A percentile compares a stretch with the other conserved stretches of the same genome.
Conservation (phyloP, 1,139 yeast species). For the Lodderomyces metapsilosis region DNA sequence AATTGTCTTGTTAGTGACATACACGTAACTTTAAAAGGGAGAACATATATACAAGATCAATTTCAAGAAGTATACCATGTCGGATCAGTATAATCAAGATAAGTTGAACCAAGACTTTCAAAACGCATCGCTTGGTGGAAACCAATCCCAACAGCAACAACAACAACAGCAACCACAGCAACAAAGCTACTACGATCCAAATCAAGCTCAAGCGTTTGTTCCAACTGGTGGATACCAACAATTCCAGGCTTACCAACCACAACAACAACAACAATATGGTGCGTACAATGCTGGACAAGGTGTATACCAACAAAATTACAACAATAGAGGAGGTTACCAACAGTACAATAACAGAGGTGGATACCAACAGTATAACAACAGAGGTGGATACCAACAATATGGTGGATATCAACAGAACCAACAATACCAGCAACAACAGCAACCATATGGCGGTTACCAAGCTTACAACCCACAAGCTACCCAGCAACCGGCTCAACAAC, state of each 20-base stretch:
- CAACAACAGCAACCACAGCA: constrained; percentile 12
- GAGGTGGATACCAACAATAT: constrained; percentile 8
- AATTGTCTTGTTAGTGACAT: too few relatives aligned
- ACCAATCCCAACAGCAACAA: constrained; percentile 17
- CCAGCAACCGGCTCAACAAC: constrained; percentile 19
- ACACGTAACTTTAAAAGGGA: not conserved
- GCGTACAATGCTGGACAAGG: constrained; percentile 15
- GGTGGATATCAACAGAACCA: constrained; percentile 27
- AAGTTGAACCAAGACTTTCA: constrained; percentile 56
- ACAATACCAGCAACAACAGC: constrained; percentile 8
- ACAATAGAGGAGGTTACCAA: constrained; percentile 18
- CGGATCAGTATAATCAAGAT: constrained; percentile 50
- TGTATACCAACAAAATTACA: constrained; percentile 21
- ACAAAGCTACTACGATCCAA: constrained; percentile 34
- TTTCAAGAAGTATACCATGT: constrained; percentile 29
- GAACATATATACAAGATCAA: not conserved
- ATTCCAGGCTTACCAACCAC: constrained; percentile 11
- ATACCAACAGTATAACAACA: constrained; percentile 22
- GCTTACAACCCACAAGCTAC: constrained; percentile 12
- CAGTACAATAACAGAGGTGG: constrained; percentile 21
- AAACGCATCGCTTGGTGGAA: constrained; percentile 39
- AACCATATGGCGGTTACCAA: constrained; percentile 7
- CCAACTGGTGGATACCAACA: constrained; percentile 28
- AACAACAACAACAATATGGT: constrained; percentile 10
- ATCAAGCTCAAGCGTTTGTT: constrained; percentile 42